Percentiles rank a stretch among this genome's conserved stretches.
Conservation (phyloP, 139 green algal species). For the Chlamydomonas asymmetrica region DNA sequence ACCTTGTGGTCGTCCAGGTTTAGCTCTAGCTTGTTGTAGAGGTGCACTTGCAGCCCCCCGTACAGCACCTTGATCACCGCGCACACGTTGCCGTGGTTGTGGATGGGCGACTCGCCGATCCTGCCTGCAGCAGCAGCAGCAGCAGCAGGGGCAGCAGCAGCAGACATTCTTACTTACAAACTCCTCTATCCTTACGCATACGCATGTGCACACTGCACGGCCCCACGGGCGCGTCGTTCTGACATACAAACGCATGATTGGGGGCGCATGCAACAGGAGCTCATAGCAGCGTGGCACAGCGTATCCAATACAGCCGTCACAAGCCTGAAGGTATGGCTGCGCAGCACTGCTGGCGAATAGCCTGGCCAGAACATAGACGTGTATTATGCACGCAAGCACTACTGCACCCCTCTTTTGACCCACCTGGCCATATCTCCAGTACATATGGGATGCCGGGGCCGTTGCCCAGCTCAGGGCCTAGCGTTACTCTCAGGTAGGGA, state of each 20-base stretch:
- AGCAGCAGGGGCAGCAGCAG: no score
- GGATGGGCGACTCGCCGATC: conserved; percentile 1
- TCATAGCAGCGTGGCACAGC: no score
- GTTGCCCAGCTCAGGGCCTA: background rate
- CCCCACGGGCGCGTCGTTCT: no score
- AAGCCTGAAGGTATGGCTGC: no score
- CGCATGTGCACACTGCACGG: no score
- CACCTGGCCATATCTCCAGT: conserved; percentile 6
- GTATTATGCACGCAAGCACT: background rate
- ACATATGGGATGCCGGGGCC: conserved; percentile 4
- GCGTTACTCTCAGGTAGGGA: background rate
- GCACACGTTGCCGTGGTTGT: conserved; percentile 11
- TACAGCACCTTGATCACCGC: conserved; percentile 10
- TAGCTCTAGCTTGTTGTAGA: conserved; percentile 6
- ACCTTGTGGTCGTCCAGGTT: no score
- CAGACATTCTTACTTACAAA: no score
- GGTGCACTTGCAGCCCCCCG: background rate
- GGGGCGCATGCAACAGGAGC: no score
- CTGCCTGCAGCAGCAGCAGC: background rate
- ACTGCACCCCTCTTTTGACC: background rate
- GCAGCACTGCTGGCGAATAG: no score
- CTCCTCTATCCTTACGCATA: no score
- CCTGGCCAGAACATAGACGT: background rate
- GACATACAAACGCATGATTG: no score
- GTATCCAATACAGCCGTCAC: no score